Percentiles rank a stretch among this genome's conserved stretches.
phyloP scores from a whole-genome alignment of 2,329 filamentous ascomycete genomes.

The Parasarocladium wereldwijsianum region DNA sequence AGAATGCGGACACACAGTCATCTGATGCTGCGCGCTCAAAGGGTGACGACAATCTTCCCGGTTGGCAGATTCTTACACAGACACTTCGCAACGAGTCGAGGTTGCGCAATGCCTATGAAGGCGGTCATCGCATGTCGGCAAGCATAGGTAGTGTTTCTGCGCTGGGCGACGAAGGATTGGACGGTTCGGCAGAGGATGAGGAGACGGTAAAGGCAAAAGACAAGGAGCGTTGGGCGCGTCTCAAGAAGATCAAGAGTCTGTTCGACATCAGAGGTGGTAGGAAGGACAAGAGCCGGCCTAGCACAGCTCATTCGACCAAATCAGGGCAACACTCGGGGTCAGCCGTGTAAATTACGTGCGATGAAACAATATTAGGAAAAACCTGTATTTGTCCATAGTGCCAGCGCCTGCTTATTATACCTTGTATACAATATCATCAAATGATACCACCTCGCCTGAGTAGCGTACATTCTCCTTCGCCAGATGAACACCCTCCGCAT shows the following conservation, averaged over 20 bases:
- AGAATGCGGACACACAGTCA: slow-evolving; percentile 48
- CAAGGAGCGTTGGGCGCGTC: slow-evolving; percentile 57
- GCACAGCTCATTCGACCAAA: slow-evolving; percentile 19
- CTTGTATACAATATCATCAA: slow-evolving; percentile 23
- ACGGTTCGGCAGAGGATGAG: slow-evolving; percentile 22
- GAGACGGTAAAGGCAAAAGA: slow-evolving; percentile 41
- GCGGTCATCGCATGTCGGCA: slow-evolving; percentile 13
- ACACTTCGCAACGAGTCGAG: slow-evolving; percentile 45
- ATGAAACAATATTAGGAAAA: slow-evolving; percentile 1
- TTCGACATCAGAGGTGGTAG: slow-evolving; percentile 50
- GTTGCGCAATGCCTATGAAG: slow-evolving; percentile 25
- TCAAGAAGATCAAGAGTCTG: slow-evolving; percentile 56
- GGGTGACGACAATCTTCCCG: slow-evolving; percentile 24
- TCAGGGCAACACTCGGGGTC: too few relatives aligned
- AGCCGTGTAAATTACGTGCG: background rate
- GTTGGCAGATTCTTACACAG: slow-evolving; percentile 39
- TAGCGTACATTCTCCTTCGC: slow-evolving; percentile 21
- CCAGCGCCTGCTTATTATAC: too few relatives aligned
- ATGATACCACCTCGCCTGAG: slow-evolving; percentile 20
- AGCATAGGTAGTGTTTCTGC: background rate
- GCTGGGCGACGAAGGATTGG: background rate
- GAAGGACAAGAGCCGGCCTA: slow-evolving; percentile 26
- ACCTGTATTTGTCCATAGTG: too few relatives aligned
- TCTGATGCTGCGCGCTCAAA: slow-evolving; percentile 16
- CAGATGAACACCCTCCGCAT: slow-evolving; percentile 15